Evolutionary conservation across 2,329 filamentous ascomycete species (phyloP).

Genomic region (Lachnellula subtilissima): DNA sequence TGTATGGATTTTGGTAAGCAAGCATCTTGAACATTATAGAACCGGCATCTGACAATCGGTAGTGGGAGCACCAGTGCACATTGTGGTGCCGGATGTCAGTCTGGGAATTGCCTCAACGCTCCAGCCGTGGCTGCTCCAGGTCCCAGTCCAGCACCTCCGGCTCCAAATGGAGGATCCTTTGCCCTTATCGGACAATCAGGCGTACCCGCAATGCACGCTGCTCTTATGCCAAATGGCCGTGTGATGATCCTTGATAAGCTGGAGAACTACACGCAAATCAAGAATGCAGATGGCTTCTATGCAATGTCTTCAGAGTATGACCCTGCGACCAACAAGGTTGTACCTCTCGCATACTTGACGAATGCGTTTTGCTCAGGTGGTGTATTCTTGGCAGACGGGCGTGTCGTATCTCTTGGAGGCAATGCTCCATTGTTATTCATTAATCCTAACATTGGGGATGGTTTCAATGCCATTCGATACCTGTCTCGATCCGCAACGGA

Average conservation of each 20-base stretch:
- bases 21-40: neutral
- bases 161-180: constrained; percentile 43
- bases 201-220: constrained; percentile 60
- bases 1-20: constrained; percentile 50
- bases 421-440: constrained; percentile 51
- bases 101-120: constrained; percentile 44
- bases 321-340: constrained; percentile 42
- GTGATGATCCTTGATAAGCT: constrained; percentile 60
- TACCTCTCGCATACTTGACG: constrained; percentile 47
- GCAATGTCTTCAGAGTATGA: constrained; percentile 59
- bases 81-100: constrained; percentile 53
- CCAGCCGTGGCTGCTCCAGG: constrained; percentile 32
- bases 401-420: constrained; percentile 50
- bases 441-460: constrained; percentile 54
- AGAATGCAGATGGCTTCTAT: constrained; percentile 47
- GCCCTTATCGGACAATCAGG: constrained; percentile 49
- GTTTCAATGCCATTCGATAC: constrained; percentile 53
- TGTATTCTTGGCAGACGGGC: constrained; percentile 52
- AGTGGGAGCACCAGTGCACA: constrained; percentile 41
- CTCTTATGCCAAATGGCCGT: constrained; percentile 52
- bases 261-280: constrained; percentile 56
- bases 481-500: constrained; percentile 45
- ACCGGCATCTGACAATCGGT: constrained; percentile 9
- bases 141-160: constrained; percentile 38
- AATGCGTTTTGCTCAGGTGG: constrained; percentile 60